Evolutionary conservation across 352 stramenopile genomes (phyloP), one percentile per base, ranked within the genome.

Genomic region (Globisporangium recalcitrans): DNA sequence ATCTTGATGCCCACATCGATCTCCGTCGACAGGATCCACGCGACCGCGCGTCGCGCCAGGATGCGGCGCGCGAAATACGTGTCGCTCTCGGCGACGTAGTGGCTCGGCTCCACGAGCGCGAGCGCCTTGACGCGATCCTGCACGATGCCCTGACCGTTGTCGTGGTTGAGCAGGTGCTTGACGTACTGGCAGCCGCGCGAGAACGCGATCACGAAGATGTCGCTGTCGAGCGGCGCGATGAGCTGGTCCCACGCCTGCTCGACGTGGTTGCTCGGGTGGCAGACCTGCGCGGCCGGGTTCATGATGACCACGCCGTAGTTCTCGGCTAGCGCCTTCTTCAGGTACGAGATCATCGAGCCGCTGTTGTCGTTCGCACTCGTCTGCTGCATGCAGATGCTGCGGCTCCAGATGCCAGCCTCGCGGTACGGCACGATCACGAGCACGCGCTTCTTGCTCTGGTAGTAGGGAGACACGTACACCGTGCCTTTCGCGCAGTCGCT

Each of bases 361-460:
- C 71, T 87, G 38, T 85, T 77, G 53, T 87, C 78, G 52, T 65
- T 71, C 47, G 72, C 72, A 51, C 76, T 71, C 26, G 74, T 72
- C 52, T 88, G 77, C 60, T 85, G 77, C 76, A 93, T 88, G 70
- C 78, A 90, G 67, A 95, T 95, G 40, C 82, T 92, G 29, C 85
- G 72, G 47, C 76, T 89, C 85, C 85, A 95, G 53, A 95, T 88
- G n/a, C 85, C 83, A 40, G 85, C 83, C 57, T 95, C 83, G 42
- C 84, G 75, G 58, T 95, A 93, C 19, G 85, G 84, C 34, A 95
- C 81, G 60, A 95, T 95, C 8, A 95, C 82, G 4, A 95, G 73
- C 53, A 95, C 48, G 0, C 85, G 68, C 47, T 77, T 62, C 68
- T 88, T 90, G 38, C 58, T 79, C 34, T 80, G 69, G 61, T 89